Evolutionary conservation across 2,329 filamentous ascomycete genomes (phyloP), one percentile per base, ranked within the genome.

Genomic region (Paracamarosporium sp.): DNA sequence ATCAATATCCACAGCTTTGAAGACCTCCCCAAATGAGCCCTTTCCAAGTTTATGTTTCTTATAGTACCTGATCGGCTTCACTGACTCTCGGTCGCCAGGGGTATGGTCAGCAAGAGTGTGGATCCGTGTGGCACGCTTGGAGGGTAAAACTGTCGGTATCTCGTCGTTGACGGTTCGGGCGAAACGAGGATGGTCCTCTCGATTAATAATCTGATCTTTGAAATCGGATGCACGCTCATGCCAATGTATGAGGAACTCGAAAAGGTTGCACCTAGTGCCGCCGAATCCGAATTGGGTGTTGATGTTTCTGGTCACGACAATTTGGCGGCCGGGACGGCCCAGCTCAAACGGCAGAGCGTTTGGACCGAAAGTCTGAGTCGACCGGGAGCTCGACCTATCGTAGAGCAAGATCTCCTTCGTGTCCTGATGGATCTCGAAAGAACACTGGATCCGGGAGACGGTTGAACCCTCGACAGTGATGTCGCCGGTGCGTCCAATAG

Each of bases 341-440:
- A 41, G 53, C 53, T 52, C 15, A 27, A 56, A 56, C 17, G 46
- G 56, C 17, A 44, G 17, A 47, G 56, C 46, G 28, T 46, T 47
- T 22, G 8, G 20, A 46, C 53, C 46, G 33, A 52, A 55, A 33
- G 46, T 52, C 40, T 59, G 46, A 45, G 56, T 59, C 28, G 52
- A 46, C 46, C 27, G 4, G 9, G 6, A 5, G 46, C 8, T 41
- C 2, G 53, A 59, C 40, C 28, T 20, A 38, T 55, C 46, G 15
- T 53, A 59, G 41, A 59, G 56, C 7, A 59, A 25, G 35, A 59
- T 47, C 27, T 51, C 30, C 35, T 52, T 24, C 3, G 40, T 59
- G 13, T 59, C 22, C 25, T 43, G 7, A 41, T 56, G 17, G 46
- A 59, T 52, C 52, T 59, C 53, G 30, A 56, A 59, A 52, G 28